Evolutionary conservation across 2,329 filamentous ascomycete species (phyloP).

Genomic region (Ophiosphaerella narmari): DNA sequence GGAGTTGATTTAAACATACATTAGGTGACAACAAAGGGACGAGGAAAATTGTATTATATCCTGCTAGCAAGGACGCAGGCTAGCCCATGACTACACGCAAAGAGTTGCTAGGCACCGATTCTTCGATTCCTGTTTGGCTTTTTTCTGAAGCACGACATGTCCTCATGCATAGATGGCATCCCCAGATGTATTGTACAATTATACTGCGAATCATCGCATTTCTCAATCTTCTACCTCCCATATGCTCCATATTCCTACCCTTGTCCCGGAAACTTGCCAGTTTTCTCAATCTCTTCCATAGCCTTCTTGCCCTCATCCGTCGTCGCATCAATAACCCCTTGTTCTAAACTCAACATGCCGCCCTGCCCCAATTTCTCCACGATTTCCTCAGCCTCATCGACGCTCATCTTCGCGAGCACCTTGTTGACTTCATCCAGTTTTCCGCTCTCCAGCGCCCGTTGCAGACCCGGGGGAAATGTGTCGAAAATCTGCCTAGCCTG

Average conservation of each 20-base stretch:
- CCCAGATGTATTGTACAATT: constrained; percentile 1
- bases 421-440: constrained; percentile 86
- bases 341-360: constrained; percentile 86
- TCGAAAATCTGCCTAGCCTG: constrained; percentile 77
- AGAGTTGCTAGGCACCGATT: no score
- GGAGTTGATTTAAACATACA: constrained; percentile 50
- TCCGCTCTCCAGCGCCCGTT: constrained; percentile 83
- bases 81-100: no score
- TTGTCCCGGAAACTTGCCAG: constrained; percentile 43
- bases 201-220: not conserved
- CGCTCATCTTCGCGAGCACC: constrained; percentile 84
- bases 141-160: no score
- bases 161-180: not conserved
- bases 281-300: constrained; percentile 68
- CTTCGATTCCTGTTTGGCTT: no score
- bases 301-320: constrained; percentile 82
- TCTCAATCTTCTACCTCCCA: not conserved
- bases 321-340: constrained; percentile 93
- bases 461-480: constrained; percentile 78
- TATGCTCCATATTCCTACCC: constrained; percentile 15
- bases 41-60: not conserved
- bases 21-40: not conserved
- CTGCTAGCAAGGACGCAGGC: not conserved
- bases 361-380: constrained; percentile 81
- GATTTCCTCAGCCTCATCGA: constrained; percentile 84